A percentile compares a stretch with the other conserved stretches of the same genome.
Evolutionary conservation across 192 early-diverging fungal species (phyloP).

Genomic region (Phycomyces blakesleeanus): DNA sequence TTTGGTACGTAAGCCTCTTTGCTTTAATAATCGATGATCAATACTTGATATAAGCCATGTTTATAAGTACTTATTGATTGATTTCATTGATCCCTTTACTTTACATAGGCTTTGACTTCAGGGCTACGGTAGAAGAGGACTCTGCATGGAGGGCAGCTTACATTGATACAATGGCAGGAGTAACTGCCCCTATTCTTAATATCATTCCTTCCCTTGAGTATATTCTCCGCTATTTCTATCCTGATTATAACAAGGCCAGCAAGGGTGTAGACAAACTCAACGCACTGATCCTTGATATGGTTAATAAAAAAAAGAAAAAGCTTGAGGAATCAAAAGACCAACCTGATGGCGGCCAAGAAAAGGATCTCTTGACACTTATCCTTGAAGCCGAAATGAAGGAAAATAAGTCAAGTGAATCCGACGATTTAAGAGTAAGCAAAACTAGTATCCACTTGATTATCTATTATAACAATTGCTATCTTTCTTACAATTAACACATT

Average conservation of each 20-base stretch:
- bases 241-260: neutral
- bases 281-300: neutral
- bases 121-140: neutral
- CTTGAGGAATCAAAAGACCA: neutral
- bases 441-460: slow-evolving; percentile 45
- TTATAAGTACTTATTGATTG: no score
- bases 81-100: no score
- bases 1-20: slow-evolving; percentile 24
- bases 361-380: slow-evolving; percentile 44
- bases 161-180: neutral
- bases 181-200: neutral
- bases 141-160: slow-evolving; percentile 7
- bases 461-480: slow-evolving; percentile 35
- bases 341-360: slow-evolving; percentile 5
- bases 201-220: slow-evolving; percentile 4
- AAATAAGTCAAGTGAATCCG: slow-evolving; percentile 36
- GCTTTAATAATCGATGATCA: no score
- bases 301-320: slow-evolving; percentile 1
- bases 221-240: slow-evolving; percentile 13
- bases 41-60: no score
- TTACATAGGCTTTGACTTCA: slow-evolving; percentile 18
- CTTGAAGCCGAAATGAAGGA: slow-evolving; percentile 39
- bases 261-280: neutral
- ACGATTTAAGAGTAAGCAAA: slow-evolving; percentile 38
- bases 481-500: no score